Evolutionary conservation across 139 green algal species (phyloP), one percentile per base, ranked within the genome.

Genomic region (Nannochloris sp.): DNA sequence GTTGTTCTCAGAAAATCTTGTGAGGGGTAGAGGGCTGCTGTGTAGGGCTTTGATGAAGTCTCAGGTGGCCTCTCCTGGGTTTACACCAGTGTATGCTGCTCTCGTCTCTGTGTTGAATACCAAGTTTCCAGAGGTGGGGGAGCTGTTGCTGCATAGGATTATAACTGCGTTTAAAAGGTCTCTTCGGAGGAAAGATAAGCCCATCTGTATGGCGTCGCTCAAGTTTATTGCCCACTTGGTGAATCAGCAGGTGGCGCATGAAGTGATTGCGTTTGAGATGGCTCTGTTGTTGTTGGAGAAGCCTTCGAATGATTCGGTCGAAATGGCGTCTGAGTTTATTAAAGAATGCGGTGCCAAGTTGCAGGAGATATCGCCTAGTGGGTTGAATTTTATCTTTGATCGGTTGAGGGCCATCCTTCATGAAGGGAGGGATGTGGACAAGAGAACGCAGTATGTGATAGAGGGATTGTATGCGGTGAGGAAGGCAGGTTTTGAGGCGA

Each of bases 111-210:
- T 99, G 10, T 70, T 97, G 49, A 98, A 98, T 79, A 97, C 92
- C 56, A 97, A 97, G 80, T 90, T 98, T 59, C 94, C 91, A 0
- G 85, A 91, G 63, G 76, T 91, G 0, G 79, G 81, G 0, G 81
- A 91, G 72, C 75, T 91, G 61, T 79, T 92, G 53, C 71, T 91
- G 40, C 59, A 77, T 46, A 72, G 87, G 17, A 50, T 87, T 30
- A 67, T 93, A 16, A 66, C 80, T 17, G 86, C 96, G 84, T 96
- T 97, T 73, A 85, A 90, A 67, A 80, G 92, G 10, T 85, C 91
- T 1, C 97, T 91, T 79, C 87, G 84, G 71, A 84, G 93, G 66
- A 96, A 96, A 73, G 93, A 99, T 82, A 97, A 97, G 79, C 76
- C 85, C 2, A 81, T 96, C 40, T 91, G 79, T 65, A 65, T 85